These are phyloP conservation scores for Yamadazyma atmosphaerica DNA, from an alignment of 1,139 yeast species.

Conservation along the genomic window DNA sequence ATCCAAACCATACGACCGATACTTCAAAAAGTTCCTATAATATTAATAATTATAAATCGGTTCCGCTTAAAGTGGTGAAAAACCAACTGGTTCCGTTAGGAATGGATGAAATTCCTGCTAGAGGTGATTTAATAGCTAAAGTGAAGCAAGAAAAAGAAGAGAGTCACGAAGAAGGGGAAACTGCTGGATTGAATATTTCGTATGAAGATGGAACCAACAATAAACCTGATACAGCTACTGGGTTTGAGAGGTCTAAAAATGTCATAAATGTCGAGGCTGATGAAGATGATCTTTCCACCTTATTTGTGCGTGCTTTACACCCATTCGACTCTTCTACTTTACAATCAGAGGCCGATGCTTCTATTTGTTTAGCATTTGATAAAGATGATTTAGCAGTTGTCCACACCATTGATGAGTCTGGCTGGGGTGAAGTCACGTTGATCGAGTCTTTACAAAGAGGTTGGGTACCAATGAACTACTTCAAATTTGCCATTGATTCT, in stretches of 20 bases:
- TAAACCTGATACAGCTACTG: not conserved
- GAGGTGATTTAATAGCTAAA: slow-evolving; percentile 31
- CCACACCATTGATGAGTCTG: slow-evolving; percentile 87
- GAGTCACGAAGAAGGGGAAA: slow-evolving; percentile 1
- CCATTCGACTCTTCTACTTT: slow-evolving; percentile 73
- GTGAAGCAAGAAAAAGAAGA: slow-evolving; percentile 8
- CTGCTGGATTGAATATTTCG: slow-evolving; percentile 12
- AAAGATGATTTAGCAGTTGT: slow-evolving; percentile 82
- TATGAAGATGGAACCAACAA: slow-evolving; percentile 2
- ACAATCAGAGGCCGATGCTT: slow-evolving; percentile 64
- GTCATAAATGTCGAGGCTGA: slow-evolving; percentile 12
- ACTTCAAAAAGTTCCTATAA: slow-evolving; percentile 1
- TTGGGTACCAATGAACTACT: slow-evolving; percentile 96
- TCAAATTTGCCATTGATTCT: slow-evolving; percentile 56
- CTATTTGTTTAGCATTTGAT: slow-evolving; percentile 81
- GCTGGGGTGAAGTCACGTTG: slow-evolving; percentile 97
- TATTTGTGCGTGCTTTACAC: slow-evolving; percentile 68
- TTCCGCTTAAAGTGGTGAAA: slow-evolving; percentile 21
- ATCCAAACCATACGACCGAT: slow-evolving; percentile 1
- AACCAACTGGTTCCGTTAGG: slow-evolving; percentile 15
- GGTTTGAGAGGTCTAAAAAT: not conserved
- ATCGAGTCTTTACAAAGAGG: slow-evolving; percentile 74
- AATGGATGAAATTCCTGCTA: slow-evolving; percentile 27
- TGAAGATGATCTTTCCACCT: slow-evolving; percentile 43
- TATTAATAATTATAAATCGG: slow-evolving; percentile 9